Evolutionary conservation across 2,329 filamentous ascomycete genomes (phyloP), one percentile per base, ranked within the genome.

Genomic region (Botrytis squamosa): DNA sequence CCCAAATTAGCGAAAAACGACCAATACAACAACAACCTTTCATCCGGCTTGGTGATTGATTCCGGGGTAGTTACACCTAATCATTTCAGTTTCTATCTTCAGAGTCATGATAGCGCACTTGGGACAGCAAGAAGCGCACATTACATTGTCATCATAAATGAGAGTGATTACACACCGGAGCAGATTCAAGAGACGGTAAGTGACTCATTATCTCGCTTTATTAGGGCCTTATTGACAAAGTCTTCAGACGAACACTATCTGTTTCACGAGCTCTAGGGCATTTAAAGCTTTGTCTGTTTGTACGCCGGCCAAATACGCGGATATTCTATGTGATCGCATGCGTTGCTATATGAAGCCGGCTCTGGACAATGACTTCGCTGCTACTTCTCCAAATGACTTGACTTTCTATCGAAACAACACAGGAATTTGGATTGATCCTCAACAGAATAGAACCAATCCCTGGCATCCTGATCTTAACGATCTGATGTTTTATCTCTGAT

Each of bases 251-350:
- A 91, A 94, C 79, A 88, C 91, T 62, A 84, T 97, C 78, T 95
- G 92, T 82, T 95, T 95, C 80, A 84, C 92, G 0, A 97, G 91
- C 78, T 93, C 92, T 14, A 89, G 94, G 2, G 93, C 94, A 0
- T 95, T 93, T n/a, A 93, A 93, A 81, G 91, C 93, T 0, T 92
- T 97, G 62, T 93, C 91, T 77, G 90, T 97, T 77, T 95, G 92
- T 77, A 93, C 94, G 0, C 93, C 94, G 0, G 94, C 93, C 0
- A 96, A 96, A 84, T 97, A 97, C 79, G 94, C 94, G 0, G 94
- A 97, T 81, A 85, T 97, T 49, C 88, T 95, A 5, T 95, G 93
- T 79, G 92, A 93, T 77, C 87, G 94, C 4, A 91, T 92, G 0
- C 85, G 93, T 0, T 86, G 86, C 18, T 95, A 96, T 80, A 86